phyloP scores from a whole-genome alignment of 257 asterid species.

The Gentiana macrophylla region DNA sequence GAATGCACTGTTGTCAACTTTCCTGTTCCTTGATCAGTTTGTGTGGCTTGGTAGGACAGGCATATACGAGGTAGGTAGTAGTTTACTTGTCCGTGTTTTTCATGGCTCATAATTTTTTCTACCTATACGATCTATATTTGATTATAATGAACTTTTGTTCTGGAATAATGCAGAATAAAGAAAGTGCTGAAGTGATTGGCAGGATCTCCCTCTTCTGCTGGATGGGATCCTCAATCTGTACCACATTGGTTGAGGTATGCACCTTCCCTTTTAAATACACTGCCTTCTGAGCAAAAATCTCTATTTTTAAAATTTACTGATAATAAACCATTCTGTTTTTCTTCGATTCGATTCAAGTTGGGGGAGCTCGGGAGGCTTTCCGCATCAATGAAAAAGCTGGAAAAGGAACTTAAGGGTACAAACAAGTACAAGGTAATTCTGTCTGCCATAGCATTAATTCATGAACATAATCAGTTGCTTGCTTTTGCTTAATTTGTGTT shows the following conservation, averaged over 20 bases:
- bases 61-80: slow-evolving; percentile 58
- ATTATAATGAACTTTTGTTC: background rate
- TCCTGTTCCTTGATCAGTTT: slow-evolving; percentile 86
- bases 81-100: background rate
- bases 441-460: slow-evolving; percentile 2
- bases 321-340: background rate
- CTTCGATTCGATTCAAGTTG: slow-evolving; percentile 26
- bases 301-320: background rate
- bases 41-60: slow-evolving; percentile 88
- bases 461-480: slow-evolving; percentile 2
- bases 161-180: slow-evolving; percentile 51
- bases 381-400: slow-evolving; percentile 58
- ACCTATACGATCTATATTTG: background rate
- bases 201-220: slow-evolving; percentile 83
- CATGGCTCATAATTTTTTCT: background rate
- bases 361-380: slow-evolving; percentile 82
- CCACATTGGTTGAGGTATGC: slow-evolving; percentile 59
- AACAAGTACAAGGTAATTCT: slow-evolving; percentile 53
- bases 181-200: slow-evolving; percentile 60
- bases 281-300: background rate
- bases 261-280: background rate
- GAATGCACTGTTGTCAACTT: slow-evolving; percentile 71
- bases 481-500: slow-evolving; percentile 3
- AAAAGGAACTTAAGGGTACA: slow-evolving; percentile 57
- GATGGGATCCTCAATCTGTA: slow-evolving; percentile 65